Evolutionary conservation across 2,329 filamentous ascomycete genomes (phyloP).

Genomic region (Microcera coccophila): DNA sequence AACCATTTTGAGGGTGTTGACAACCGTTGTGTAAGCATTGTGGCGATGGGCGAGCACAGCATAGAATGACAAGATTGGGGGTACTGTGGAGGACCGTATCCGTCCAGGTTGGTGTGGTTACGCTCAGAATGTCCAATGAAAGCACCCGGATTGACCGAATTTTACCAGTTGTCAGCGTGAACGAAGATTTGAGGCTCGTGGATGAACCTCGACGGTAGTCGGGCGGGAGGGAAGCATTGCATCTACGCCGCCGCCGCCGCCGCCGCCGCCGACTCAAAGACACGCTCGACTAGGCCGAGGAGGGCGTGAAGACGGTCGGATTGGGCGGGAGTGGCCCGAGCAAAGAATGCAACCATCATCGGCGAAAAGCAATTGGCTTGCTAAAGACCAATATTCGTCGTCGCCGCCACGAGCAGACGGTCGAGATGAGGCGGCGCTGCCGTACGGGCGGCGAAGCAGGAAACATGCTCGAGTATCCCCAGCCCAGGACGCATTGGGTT

Average conservation of each 20-base stretch:
- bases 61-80: background rate
- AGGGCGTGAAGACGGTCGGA: background rate
- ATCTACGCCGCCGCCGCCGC: background rate
- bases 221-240: background rate
- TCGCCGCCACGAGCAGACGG: background rate
- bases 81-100: background rate
- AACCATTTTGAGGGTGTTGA: conserved; percentile 9
- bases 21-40: conserved; percentile 2
- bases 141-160: conserved; percentile 24
- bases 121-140: conserved; percentile 23
- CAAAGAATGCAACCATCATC: background rate
- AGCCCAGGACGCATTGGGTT: background rate
- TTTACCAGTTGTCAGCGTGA: conserved; percentile 5
- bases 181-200: background rate
- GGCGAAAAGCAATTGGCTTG: background rate
- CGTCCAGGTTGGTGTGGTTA: background rate
- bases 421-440: too few relatives aligned
- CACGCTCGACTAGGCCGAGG: background rate
- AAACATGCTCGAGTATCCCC: conserved; percentile 8
- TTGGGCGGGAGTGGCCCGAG: background rate
- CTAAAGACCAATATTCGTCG: background rate
- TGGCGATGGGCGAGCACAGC: background rate
- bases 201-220: background rate
- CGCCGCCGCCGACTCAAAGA: background rate
- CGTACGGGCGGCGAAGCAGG: too few relatives aligned